These are phyloP conservation scores for Auricularia sp. DNA, from an alignment of 768 basidiomycete genomes.

Conservation along the genomic window DNA sequence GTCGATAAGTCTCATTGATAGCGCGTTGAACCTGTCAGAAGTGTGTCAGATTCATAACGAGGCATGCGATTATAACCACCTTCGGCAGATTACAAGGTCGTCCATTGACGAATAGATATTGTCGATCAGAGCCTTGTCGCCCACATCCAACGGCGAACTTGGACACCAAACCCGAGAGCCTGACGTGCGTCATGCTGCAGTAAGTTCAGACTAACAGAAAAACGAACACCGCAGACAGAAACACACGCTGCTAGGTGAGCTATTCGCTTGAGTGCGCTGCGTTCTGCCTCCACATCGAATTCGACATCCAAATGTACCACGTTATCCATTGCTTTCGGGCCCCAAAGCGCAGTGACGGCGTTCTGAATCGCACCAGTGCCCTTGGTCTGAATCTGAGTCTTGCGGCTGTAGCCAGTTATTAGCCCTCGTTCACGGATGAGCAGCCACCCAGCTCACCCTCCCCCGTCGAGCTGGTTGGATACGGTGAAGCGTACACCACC, in stretches of 20 bases:
- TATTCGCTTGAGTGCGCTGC: constrained; percentile 33
- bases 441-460: constrained; percentile 44
- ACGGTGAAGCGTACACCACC: constrained; percentile 64
- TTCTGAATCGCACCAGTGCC: constrained; percentile 52
- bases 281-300: constrained; percentile 62
- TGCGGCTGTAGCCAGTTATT: constrained; percentile 19
- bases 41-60: neutral
- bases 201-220: neutral
- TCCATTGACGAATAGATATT: constrained; percentile 89
- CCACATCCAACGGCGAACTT: constrained; percentile 70
- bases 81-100: constrained; percentile 75
- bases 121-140: constrained; percentile 69
- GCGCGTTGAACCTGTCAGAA: constrained; percentile 65
- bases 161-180: constrained; percentile 72
- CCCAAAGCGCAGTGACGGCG: constrained; percentile 72
- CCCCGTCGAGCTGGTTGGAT: constrained; percentile 46
- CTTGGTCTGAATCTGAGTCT: constrained; percentile 61
- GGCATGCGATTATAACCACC: constrained; percentile 27
- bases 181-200: constrained; percentile 28
- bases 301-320: constrained; percentile 61
- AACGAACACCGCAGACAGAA: neutral
- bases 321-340: constrained; percentile 65
- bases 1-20: constrained; percentile 86
- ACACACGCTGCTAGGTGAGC: constrained; percentile 22
- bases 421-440: neutral